These are phyloP conservation scores for Claviceps sp. DNA, from an alignment of 2,329 filamentous ascomycete species.

Conservation along the genomic window DNA sequence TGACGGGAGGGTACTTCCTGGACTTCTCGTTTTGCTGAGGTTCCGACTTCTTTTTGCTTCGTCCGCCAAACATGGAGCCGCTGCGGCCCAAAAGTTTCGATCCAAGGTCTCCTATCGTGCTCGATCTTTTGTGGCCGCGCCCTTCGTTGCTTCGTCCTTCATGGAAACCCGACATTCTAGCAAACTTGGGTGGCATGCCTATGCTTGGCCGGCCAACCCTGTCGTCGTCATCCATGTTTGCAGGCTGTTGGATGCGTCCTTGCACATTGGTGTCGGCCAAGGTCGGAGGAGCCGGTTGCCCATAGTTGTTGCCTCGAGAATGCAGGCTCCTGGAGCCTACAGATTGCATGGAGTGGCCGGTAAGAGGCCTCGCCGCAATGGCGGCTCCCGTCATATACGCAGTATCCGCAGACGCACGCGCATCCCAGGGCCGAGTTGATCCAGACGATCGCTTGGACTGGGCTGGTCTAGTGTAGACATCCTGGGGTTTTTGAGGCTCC, in stretches of 20 bases:
- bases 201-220: conserved; percentile 51
- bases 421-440: conserved; percentile 16
- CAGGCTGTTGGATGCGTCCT: conserved; percentile 75
- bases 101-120: conserved; percentile 67
- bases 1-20: conserved; percentile 75
- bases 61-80: conserved; percentile 64
- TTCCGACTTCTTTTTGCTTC: conserved; percentile 37
- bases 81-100: conserved; percentile 77
- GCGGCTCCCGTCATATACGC: conserved; percentile 30
- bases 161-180: conserved; percentile 44
- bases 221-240: conserved; percentile 53
- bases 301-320: conserved; percentile 55
- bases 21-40: conserved; percentile 40
- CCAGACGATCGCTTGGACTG: conserved; percentile 25
- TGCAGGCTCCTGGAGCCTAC: conserved; percentile 49
- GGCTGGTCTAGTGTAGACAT: conserved; percentile 25
- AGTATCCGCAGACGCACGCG: conserved; percentile 26
- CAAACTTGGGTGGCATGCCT: conserved; percentile 44
- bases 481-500: conserved; percentile 32
- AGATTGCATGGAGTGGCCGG: conserved; percentile 67
- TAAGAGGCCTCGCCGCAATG: conserved; percentile 51
- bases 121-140: conserved; percentile 54
- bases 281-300: conserved; percentile 74
- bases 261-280: conserved; percentile 82
- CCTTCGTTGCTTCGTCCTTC: conserved; percentile 32